phyloP scores from a whole-genome alignment of 345 rosid genomes.

The Geranium rotundifolium region DNA sequence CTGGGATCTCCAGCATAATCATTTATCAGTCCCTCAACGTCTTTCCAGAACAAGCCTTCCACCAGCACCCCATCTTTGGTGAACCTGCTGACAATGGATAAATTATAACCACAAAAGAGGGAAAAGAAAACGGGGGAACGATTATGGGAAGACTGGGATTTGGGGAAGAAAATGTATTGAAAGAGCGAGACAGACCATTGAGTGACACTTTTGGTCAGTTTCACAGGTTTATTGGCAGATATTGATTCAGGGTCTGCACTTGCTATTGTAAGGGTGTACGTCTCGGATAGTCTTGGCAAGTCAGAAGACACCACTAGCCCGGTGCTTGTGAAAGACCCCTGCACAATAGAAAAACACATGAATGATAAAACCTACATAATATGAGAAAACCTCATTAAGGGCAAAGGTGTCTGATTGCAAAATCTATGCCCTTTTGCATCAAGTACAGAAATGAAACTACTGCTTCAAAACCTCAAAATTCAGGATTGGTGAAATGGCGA shows the following conservation, averaged over 20 bases:
- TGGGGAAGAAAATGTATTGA: neutral
- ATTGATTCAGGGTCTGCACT: slow-evolving; percentile 82
- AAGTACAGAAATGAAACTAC: too few species aligned
- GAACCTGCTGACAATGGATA: slow-evolving; percentile 35
- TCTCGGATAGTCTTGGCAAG: slow-evolving; percentile 70
- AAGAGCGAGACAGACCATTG: slow-evolving; percentile 43
- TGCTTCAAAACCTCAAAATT: too few species aligned
- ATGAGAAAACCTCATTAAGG: neutral
- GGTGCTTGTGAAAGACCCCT: slow-evolving; percentile 83
- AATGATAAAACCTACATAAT: neutral
- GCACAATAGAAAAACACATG: slow-evolving; percentile 9
- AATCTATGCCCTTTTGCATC: neutral
- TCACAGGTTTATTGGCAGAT: slow-evolving; percentile 62
- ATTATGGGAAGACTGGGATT: neutral
- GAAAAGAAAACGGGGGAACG: neutral
- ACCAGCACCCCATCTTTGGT: slow-evolving; percentile 68
- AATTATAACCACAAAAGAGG: neutral
- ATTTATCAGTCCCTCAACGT: slow-evolving; percentile 46
- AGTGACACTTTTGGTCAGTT: slow-evolving; percentile 60
- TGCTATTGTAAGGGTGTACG: slow-evolving; percentile 53
- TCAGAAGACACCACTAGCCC: slow-evolving; percentile 72
- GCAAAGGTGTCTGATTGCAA: neutral
- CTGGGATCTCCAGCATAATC: slow-evolving; percentile 52
- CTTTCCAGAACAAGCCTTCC: slow-evolving; percentile 79
- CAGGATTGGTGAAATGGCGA: neutral